phyloP scores from a whole-genome alignment of 106 monocot genomes.

The Dendrobium nobile region DNA sequence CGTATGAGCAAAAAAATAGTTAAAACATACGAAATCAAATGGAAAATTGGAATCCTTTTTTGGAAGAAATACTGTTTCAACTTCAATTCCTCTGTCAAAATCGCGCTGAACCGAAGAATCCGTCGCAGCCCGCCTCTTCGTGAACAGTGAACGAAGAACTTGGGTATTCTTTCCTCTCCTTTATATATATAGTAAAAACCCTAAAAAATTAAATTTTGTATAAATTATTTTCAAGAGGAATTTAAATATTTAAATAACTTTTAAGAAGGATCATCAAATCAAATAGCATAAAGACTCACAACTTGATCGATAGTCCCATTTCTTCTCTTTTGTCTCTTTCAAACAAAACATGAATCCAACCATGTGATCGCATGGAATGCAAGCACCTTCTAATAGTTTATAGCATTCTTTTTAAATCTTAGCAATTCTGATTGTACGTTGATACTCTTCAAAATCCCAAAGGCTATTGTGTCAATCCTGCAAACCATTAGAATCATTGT shows the following conservation, averaged over 20 bases:
- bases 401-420: background rate
- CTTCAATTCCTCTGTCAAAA: background rate
- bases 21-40: background rate
- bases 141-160: background rate
- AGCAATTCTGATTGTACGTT: too few species aligned
- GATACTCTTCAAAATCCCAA: too few species aligned
- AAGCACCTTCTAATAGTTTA: conserved; percentile 53
- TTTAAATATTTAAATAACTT: too few species aligned
- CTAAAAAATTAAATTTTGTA: background rate
- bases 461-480: too few species aligned
- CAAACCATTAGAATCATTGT: too few species aligned
- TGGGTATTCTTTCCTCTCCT: background rate
- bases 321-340: conserved; percentile 64
- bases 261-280: background rate
- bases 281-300: conserved; percentile 69
- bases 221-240: too few species aligned
- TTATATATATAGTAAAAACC: background rate
- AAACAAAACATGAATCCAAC: conserved; percentile 80
- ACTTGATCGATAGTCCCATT: conserved; percentile 73
- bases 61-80: background rate
- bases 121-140: background rate
- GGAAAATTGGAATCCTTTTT: background rate
- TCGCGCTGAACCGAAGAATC: background rate
- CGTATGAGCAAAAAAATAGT: background rate
- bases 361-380: conserved; percentile 92